These are phyloP conservation scores for Abelmoschus esculentus DNA, from an alignment of 345 rosid genomes.

Conservation along the genomic window DNA sequence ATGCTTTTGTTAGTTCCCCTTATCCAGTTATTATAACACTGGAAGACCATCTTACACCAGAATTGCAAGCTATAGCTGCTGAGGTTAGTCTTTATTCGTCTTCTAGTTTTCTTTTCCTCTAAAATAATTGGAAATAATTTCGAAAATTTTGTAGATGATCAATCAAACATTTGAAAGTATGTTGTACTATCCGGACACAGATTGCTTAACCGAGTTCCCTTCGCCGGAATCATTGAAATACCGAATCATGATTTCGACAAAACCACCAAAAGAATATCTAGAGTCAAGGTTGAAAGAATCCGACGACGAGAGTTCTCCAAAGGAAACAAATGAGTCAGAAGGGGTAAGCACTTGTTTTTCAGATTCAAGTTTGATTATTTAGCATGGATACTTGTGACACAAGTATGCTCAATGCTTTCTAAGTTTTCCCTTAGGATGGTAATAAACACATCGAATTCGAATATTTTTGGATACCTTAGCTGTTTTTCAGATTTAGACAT, in stretches of 20 bases:
- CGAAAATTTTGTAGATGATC: constrained; percentile 38
- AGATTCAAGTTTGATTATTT: neutral
- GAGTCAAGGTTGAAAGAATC: constrained; percentile 34
- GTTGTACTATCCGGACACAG: constrained; percentile 59
- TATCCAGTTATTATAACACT: constrained; percentile 87
- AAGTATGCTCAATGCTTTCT: too few species aligned
- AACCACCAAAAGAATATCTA: constrained; percentile 85
- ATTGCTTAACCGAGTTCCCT: constrained; percentile 63
- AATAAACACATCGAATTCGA: neutral
- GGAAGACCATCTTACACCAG: constrained; percentile 87
- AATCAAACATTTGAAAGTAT: constrained; percentile 60
- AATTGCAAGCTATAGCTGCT: constrained; percentile 91
- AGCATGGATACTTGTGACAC: too few species aligned
- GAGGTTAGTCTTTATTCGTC: constrained; percentile 34
- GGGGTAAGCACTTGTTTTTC: constrained; percentile 15
- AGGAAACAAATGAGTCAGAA: constrained; percentile 17
- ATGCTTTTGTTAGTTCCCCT: constrained; percentile 69
- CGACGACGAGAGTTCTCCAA: constrained; percentile 28
- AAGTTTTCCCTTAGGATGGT: too few species aligned
- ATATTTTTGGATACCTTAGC: too few species aligned
- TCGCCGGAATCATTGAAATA: constrained; percentile 70
- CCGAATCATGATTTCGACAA: constrained; percentile 82
- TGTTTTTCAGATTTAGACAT: too few species aligned
- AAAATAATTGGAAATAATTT: neutral
- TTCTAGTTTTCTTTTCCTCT: neutral